Evolutionary conservation across 768 basidiomycete genomes (phyloP).

Genomic region (Boletus sp.): DNA sequence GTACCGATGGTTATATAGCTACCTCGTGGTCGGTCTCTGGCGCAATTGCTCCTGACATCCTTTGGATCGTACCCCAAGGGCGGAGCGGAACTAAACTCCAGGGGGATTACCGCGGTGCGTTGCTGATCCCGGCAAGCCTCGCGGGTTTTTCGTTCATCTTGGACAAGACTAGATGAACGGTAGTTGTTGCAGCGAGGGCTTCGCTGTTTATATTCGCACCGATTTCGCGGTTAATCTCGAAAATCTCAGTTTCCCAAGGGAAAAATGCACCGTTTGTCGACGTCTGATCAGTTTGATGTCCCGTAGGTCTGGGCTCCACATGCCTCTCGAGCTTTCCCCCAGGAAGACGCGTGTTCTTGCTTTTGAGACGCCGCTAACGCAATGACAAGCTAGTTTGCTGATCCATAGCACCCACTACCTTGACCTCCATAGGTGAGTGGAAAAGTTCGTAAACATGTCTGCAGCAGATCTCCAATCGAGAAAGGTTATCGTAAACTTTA

Average conservation of each 20-base stretch:
- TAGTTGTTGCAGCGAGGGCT: neutral
- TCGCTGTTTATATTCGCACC: constrained; percentile 8
- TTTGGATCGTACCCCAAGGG: neutral
- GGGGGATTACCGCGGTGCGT: constrained; percentile 1
- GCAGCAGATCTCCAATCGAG: constrained; percentile 18
- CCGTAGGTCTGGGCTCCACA: constrained; percentile 10
- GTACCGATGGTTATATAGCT: constrained; percentile 19
- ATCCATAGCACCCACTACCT: constrained; percentile 10
- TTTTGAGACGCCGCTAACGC: constrained; percentile 11
- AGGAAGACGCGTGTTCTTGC: constrained; percentile 19
- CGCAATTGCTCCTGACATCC: constrained; percentile 3
- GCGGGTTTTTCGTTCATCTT: constrained; percentile 1
- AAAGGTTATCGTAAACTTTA: constrained; percentile 40
- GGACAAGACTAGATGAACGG: neutral
- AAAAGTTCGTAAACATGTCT: constrained; percentile 19
- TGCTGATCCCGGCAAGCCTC: constrained; percentile 1
- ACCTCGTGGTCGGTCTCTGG: constrained; percentile 2
- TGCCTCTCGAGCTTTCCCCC: constrained; percentile 13
- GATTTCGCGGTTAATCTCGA: constrained; percentile 24
- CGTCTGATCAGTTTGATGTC: constrained; percentile 23
- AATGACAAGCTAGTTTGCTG: constrained; percentile 5
- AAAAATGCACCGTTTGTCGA: constrained; percentile 19
- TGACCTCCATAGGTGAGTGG: constrained; percentile 11
- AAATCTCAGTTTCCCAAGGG: constrained; percentile 17
- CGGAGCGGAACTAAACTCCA: constrained; percentile 15